Percentiles rank a stretch among this genome's conserved stretches.
phyloP scores from a whole-genome alignment of 352 stramenopile genomes.

The Saprolegnia parasitica region DNA sequence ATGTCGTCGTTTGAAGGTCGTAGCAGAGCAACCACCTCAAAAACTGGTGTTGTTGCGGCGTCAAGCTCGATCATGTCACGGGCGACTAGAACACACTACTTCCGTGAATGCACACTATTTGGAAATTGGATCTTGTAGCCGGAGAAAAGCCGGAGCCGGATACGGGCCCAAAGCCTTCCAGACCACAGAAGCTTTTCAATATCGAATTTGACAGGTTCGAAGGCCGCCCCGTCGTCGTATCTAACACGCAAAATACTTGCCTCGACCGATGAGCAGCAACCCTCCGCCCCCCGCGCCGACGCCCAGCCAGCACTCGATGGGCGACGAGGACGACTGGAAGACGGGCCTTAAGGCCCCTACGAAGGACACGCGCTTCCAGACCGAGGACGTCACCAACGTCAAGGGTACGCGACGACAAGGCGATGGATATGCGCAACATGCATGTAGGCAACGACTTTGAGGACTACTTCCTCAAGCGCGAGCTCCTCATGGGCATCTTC shows the following conservation, averaged over 20 bases:
- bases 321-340: conserved; percentile 52
- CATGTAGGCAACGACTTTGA: conserved; percentile 95
- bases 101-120: not conserved
- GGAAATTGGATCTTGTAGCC: not conserved
- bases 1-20: no score
- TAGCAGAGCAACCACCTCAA: no score
- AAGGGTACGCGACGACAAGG: conserved; percentile 59
- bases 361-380: conserved; percentile 88
- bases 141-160: conserved; percentile 1
- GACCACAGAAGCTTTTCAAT: conserved; percentile 28
- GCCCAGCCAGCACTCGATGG: not conserved
- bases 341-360: conserved; percentile 64
- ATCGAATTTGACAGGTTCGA: conserved; percentile 25
- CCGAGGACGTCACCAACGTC: conserved; percentile 97
- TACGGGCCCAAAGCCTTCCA: not conserved
- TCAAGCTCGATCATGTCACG: no score
- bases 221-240: not conserved
- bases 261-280: conserved; percentile 15
- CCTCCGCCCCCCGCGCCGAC: conserved; percentile 11
- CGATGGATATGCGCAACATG: conserved; percentile 2
- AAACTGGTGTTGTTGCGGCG: no score
- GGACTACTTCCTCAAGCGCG: conserved; percentile 99
- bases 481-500: conserved; percentile 99
- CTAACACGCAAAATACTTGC: conserved; percentile 8
- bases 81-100: no score